Evolutionary conservation across 257 asterid species (phyloP).

Genomic region (Solanum microdontum): DNA sequence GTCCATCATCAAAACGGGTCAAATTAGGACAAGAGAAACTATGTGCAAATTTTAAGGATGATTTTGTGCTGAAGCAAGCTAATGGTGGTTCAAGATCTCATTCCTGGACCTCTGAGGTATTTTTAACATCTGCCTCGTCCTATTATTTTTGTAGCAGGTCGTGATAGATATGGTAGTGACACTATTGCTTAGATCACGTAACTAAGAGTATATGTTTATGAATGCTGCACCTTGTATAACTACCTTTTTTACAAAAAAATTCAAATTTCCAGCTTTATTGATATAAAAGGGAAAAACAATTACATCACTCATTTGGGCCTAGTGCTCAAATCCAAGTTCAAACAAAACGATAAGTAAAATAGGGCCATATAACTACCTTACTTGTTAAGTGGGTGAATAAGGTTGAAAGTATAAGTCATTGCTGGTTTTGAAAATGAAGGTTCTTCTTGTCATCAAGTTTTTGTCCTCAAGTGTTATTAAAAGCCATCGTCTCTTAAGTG

Average conservation of each 20-base stretch:
- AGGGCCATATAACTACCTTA: neutral
- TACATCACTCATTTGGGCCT: neutral
- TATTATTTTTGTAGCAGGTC: neutral
- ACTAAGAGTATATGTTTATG: neutral
- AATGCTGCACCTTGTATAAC: neutral
- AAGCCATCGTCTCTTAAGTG: neutral
- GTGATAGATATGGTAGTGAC: neutral
- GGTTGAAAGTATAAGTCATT: neutral
- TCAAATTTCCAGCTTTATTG: neutral
- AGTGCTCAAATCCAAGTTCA: neutral
- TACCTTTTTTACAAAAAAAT: neutral
- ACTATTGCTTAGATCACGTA: neutral
- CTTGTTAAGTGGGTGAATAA: neutral
- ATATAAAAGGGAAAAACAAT: neutral
- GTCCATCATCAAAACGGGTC: slow-evolving; percentile 74
- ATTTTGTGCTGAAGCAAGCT: slow-evolving; percentile 19
- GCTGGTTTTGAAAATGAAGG: neutral
- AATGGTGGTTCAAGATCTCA: slow-evolving; percentile 28
- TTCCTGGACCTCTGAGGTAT: slow-evolving; percentile 48
- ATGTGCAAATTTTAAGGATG: slow-evolving; percentile 21
- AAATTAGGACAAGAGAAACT: slow-evolving; percentile 64
- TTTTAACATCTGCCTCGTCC: neutral
- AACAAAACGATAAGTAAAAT: neutral
- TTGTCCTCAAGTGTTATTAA: neutral
- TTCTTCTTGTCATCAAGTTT: neutral